phyloP scores from a whole-genome alignment of 2,329 filamentous ascomycete genomes.

The Aspergillus fructus region DNA sequence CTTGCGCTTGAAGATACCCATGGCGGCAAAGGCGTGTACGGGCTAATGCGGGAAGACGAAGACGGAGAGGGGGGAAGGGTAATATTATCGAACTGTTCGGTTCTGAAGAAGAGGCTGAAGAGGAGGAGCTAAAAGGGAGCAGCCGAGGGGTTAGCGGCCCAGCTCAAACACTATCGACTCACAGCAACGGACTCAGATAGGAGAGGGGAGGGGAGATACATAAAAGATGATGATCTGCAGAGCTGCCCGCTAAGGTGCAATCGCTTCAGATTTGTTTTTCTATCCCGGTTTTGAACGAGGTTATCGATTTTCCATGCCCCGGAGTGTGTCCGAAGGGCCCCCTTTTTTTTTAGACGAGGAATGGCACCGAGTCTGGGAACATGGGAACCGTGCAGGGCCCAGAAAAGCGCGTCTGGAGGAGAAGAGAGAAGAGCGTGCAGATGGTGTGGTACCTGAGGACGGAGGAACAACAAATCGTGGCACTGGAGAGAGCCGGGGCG shows the following conservation, averaged over 20 bases:
- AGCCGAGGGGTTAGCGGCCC: slow-evolving; percentile 8
- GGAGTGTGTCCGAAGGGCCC: not conserved
- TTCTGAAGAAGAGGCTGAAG: slow-evolving; percentile 3
- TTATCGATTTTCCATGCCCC: slow-evolving; percentile 1
- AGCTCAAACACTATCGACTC: not conserved
- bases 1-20: slow-evolving; percentile 47
- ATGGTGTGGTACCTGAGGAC: slow-evolving; percentile 10
- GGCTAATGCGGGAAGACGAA: not conserved
- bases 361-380: not conserved
- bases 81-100: slow-evolving; percentile 3
- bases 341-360: not conserved
- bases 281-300: not conserved
- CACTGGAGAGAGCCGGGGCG: slow-evolving; percentile 13
- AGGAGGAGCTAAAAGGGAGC: slow-evolving; percentile 3
- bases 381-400: slow-evolving; percentile 2
- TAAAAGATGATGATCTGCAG: slow-evolving; percentile 25
- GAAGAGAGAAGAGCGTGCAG: not conserved
- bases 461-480: not conserved
- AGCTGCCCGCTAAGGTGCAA: slow-evolving; percentile 1
- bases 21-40: slow-evolving; percentile 8
- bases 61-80: not conserved
- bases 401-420: slow-evolving; percentile 4
- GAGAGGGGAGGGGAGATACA: slow-evolving; percentile 11
- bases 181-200: not conserved
- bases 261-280: not conserved